phyloP scores from a whole-genome alignment of 2,329 filamentous ascomycete species.

The Fonsecaea erecta region DNA sequence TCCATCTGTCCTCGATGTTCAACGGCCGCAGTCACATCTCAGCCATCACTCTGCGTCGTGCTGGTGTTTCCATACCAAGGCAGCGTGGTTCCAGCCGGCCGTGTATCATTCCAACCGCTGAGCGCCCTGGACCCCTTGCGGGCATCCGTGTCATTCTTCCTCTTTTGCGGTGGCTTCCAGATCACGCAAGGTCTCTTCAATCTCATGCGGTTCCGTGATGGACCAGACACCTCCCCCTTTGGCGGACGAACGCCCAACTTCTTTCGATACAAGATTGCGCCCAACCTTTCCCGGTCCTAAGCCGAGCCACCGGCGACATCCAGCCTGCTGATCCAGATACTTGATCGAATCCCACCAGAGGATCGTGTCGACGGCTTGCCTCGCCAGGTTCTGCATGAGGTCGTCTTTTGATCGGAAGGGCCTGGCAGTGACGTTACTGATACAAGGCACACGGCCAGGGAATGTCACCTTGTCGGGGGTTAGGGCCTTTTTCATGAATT shows the following conservation, averaged over 20 bases:
- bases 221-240: conserved; percentile 94
- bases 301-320: conserved; percentile 83
- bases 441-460: conserved; percentile 73
- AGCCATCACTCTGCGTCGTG: background rate
- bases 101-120: background rate
- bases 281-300: conserved; percentile 94
- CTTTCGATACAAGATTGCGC: conserved; percentile 89
- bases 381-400: conserved; percentile 76
- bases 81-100: background rate
- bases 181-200: conserved; percentile 54
- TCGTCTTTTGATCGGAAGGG: conserved; percentile 76
- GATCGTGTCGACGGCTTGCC: conserved; percentile 89
- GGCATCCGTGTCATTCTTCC: conserved; percentile 10
- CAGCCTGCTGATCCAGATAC: conserved; percentile 82
- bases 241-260: conserved; percentile 80
- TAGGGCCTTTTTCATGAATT: conserved; percentile 72
- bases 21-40: background rate
- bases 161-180: conserved; percentile 34
- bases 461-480: conserved; percentile 70
- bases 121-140: background rate
- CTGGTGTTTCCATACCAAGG: background rate
- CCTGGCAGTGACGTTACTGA: conserved; percentile 83
- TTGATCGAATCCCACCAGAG: conserved; percentile 92
- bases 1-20: background rate
- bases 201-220: conserved; percentile 77